Conservation (phyloP, 768 basidiomycete species). For the Coprinopsis sp. region DNA sequence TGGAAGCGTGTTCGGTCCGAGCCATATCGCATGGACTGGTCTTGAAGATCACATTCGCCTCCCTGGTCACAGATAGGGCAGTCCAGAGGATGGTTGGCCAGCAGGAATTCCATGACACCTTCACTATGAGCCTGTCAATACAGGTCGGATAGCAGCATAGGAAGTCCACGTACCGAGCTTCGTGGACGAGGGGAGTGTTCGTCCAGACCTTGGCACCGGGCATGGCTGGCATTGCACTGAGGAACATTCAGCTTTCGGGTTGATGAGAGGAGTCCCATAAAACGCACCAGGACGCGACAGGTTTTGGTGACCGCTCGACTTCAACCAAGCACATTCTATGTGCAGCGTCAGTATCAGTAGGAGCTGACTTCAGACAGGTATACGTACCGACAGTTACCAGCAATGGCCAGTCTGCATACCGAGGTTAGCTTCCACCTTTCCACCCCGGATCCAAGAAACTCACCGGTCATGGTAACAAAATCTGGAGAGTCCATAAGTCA, state of each 20-base stretch:
- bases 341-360: conserved; percentile 3
- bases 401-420: conserved; percentile 75
- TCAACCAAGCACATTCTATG: conserved; percentile 96
- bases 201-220: conserved; percentile 89
- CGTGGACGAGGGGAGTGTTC: conserved; percentile 85
- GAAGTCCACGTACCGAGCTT: conserved; percentile 64
- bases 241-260: conserved; percentile 6
- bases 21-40: conserved; percentile 99
- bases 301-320: conserved; percentile 92
- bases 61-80: conserved; percentile 99
- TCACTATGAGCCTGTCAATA: conserved; percentile 48
- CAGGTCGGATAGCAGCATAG: not conserved
- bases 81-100: conserved; percentile 96
- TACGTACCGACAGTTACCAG: conserved; percentile 91
- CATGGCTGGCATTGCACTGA: conserved; percentile 96
- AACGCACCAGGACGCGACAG: conserved; percentile 83
- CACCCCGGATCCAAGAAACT: not conserved
- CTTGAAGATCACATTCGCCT: conserved; percentile 97
- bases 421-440: not conserved
- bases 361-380: not conserved
- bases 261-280: not conserved
- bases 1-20: conserved; percentile 97
- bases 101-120: conserved; percentile 98
- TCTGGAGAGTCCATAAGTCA: conserved; percentile 32
- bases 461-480: conserved; percentile 87